Conservation (phyloP, 2,329 filamentous ascomycete species). For the Pyrenophora seminiperda region DNA sequence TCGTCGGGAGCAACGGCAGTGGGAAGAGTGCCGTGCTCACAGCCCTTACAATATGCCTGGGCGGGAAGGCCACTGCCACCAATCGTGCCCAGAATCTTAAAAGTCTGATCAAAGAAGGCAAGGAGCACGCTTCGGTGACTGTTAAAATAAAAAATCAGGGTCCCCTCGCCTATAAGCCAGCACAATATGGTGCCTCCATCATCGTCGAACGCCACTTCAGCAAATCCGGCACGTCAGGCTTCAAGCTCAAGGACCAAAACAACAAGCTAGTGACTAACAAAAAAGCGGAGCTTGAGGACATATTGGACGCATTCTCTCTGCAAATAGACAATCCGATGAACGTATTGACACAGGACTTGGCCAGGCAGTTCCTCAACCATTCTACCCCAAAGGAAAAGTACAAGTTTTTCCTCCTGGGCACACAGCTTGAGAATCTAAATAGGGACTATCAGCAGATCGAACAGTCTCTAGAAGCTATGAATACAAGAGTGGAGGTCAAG, state of each 20-base stretch:
- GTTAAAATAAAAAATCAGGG: constrained; percentile 93
- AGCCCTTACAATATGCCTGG: constrained; percentile 90
- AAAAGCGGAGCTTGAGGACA: constrained; percentile 86
- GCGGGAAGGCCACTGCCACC: constrained; percentile 88
- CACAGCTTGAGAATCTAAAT: constrained; percentile 89
- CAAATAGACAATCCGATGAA: constrained; percentile 98
- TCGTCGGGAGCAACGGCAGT: constrained; percentile 96
- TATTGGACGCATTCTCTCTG: constrained; percentile 88
- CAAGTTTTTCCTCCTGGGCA: constrained; percentile 93
- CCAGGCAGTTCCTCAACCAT: constrained; percentile 86
- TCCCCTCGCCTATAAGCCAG: constrained; percentile 78
- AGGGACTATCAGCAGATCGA: constrained; percentile 86
- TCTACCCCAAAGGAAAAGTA: constrained; percentile 87
- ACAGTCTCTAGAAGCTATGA: constrained; percentile 75
- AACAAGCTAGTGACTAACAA: constrained; percentile 78
- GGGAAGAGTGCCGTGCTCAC: constrained; percentile 96
- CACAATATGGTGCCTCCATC: constrained; percentile 83
- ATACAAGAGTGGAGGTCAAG: constrained; percentile 65
- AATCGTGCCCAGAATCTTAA: constrained; percentile 91
- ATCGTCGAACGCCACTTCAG: constrained; percentile 90
- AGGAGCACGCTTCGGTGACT: constrained; percentile 70
- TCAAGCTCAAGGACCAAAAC: constrained; percentile 79
- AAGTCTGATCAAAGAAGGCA: constrained; percentile 86
- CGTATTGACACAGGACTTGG: constrained; percentile 92
- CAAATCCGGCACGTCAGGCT: constrained; percentile 73